These are phyloP conservation scores for Aeschynomene evenia DNA, from an alignment of 306 rosid genomes.

Conservation along the genomic window DNA sequence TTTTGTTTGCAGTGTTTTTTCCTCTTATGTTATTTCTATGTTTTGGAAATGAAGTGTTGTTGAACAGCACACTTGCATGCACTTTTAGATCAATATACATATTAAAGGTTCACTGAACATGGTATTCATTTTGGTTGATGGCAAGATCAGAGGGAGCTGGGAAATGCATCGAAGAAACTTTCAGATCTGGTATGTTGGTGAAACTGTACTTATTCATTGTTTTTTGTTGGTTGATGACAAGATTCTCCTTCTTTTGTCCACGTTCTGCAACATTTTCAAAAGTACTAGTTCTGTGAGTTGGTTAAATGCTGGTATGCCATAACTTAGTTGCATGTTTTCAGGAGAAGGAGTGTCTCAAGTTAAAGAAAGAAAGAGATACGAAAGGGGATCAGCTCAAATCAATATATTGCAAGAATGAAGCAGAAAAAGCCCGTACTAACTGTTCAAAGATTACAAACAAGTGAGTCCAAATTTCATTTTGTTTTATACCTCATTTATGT, in stretches of 20 bases:
- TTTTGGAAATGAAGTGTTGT: conserved; percentile 21
- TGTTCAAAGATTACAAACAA: conserved; percentile 36
- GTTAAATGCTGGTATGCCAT: conserved; percentile 24
- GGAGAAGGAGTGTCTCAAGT: conserved; percentile 67
- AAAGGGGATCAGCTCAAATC: conserved; percentile 46
- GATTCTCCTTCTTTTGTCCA: neutral
- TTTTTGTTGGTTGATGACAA: conserved; percentile 1
- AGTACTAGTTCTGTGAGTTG: neutral
- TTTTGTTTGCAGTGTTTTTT: conserved; percentile 5
- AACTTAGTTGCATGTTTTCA: conserved; percentile 42
- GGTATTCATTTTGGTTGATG: conserved; percentile 35
- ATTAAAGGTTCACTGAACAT: conserved; percentile 30
- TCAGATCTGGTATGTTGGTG: conserved; percentile 51
- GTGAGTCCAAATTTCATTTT: conserved; percentile 44
- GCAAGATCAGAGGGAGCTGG: conserved; percentile 72
- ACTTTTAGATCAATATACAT: conserved; percentile 15
- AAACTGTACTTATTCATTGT: neutral
- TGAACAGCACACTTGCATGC: neutral
- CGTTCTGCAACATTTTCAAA: neutral
- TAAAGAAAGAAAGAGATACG: conserved; percentile 60
- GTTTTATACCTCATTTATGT: conserved; percentile 8
- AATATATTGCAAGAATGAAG: conserved; percentile 38
- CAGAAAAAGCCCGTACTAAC: conserved; percentile 33
- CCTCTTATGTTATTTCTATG: neutral
- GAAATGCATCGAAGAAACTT: conserved; percentile 52